A percentile compares a stretch with the other conserved stretches of the same genome.
These are phyloP conservation scores for Botrytis medusae DNA, from an alignment of 2,329 filamentous ascomycete species.

Conservation along the genomic window DNA sequence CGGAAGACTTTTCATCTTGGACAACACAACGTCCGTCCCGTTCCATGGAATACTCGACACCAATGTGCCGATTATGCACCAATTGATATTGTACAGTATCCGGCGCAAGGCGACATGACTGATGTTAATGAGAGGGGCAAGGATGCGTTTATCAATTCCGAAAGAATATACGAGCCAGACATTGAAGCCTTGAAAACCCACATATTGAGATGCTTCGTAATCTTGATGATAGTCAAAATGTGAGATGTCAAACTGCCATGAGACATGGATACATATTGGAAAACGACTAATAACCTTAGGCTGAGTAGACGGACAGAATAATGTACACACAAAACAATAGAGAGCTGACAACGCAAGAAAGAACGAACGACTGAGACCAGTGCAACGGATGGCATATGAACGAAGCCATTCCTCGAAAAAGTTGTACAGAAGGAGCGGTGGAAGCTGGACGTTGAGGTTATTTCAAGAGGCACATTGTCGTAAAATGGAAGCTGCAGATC, in stretches of 20 bases:
- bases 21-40: conserved; percentile 14
- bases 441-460: conserved; percentile 16
- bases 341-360: not conserved
- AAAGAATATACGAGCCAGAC: not conserved
- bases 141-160: not conserved
- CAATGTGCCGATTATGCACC: conserved; percentile 6
- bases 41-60: conserved; percentile 16
- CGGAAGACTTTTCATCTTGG: conserved; percentile 8
- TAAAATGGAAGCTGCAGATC: conserved; percentile 5
- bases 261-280: not conserved
- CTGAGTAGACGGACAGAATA: not conserved
- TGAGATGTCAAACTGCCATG: conserved; percentile 3
- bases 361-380: not conserved
- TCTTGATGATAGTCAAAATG: not conserved
- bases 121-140: not conserved
- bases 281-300: not conserved
- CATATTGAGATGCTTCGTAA: not conserved
- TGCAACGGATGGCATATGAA: not conserved
- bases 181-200: not conserved
- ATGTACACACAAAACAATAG: not conserved
- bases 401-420: not conserved
- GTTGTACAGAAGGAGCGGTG: conserved; percentile 16
- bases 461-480: not conserved
- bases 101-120: not conserved
- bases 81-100: conserved; percentile 5